phyloP scores from a whole-genome alignment of 306 rosid species.

The Luffa acutangula region DNA sequence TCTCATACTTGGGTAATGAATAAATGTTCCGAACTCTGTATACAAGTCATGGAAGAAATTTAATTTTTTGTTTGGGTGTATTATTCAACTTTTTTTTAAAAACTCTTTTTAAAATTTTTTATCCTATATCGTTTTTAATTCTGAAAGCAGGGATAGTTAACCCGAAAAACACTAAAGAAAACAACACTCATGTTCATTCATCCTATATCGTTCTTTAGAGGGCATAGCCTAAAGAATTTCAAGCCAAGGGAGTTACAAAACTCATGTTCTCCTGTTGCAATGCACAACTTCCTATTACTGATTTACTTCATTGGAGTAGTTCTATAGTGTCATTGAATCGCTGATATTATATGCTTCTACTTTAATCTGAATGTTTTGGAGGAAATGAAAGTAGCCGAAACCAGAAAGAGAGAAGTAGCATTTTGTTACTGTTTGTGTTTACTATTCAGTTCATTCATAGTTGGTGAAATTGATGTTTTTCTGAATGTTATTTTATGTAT shows the following conservation, averaged over 20 bases:
- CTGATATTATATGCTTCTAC: background rate
- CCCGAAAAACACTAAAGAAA: background rate
- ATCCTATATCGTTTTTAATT: background rate
- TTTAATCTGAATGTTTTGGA: background rate
- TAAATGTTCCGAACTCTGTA: background rate
- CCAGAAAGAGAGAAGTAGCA: background rate
- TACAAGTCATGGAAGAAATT: background rate
- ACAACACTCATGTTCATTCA: too few relatives aligned
- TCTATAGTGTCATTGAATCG: background rate
- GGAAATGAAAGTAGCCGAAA: background rate
- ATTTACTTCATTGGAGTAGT: background rate
- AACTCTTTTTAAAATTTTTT: background rate
- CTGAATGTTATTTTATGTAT: background rate
- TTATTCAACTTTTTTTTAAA: background rate
- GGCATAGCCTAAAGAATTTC: background rate
- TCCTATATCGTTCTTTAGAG: too few relatives aligned
- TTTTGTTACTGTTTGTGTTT: background rate
- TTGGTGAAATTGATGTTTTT: background rate
- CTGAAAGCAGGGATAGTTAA: background rate
- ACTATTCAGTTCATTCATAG: background rate
- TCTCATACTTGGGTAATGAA: background rate
- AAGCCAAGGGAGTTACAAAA: background rate
- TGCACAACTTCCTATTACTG: background rate
- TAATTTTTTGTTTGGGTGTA: background rate
- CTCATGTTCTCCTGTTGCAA: background rate